phyloP scores from a whole-genome alignment of 2,329 filamentous ascomycete genomes.

The Aspergillus fischeri region DNA sequence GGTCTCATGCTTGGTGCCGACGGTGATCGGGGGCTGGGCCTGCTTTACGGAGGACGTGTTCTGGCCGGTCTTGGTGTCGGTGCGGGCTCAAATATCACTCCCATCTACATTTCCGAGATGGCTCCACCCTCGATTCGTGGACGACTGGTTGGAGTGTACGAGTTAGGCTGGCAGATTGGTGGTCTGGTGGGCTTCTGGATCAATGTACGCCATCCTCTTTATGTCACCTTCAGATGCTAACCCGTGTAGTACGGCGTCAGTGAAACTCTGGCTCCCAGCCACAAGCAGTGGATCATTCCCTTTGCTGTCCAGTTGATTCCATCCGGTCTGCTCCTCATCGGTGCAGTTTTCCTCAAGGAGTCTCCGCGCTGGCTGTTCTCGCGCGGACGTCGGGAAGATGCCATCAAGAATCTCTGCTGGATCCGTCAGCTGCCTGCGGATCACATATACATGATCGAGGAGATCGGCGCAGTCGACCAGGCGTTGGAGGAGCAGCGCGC shows the following conservation, averaged over 20 bases:
- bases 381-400: constrained; percentile 64
- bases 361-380: constrained; percentile 68
- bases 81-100: constrained; percentile 53
- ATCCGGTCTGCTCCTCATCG: constrained; percentile 45
- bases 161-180: constrained; percentile 53
- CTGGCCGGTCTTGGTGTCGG: constrained; percentile 56
- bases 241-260: constrained; percentile 50
- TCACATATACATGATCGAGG: constrained; percentile 65
- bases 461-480: constrained; percentile 65
- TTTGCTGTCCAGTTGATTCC: constrained; percentile 42
- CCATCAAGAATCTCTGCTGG: constrained; percentile 50
- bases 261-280: constrained; percentile 28
- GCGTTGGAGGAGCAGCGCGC: constrained; percentile 62
- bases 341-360: constrained; percentile 59
- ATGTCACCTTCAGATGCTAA: constrained; percentile 3
- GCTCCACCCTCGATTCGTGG: constrained; percentile 57
- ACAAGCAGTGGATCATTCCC: constrained; percentile 41
- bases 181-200: constrained; percentile 52
- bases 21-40: constrained; percentile 57
- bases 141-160: constrained; percentile 56
- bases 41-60: constrained; percentile 55
- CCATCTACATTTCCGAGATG: constrained; percentile 58
- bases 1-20: constrained; percentile 68
- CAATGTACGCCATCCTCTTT: constrained; percentile 24
- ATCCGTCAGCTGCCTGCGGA: constrained; percentile 39